Conservation (phyloP, 1,284 basidiomycete species). For the Irpex rosettiformis region DNA sequence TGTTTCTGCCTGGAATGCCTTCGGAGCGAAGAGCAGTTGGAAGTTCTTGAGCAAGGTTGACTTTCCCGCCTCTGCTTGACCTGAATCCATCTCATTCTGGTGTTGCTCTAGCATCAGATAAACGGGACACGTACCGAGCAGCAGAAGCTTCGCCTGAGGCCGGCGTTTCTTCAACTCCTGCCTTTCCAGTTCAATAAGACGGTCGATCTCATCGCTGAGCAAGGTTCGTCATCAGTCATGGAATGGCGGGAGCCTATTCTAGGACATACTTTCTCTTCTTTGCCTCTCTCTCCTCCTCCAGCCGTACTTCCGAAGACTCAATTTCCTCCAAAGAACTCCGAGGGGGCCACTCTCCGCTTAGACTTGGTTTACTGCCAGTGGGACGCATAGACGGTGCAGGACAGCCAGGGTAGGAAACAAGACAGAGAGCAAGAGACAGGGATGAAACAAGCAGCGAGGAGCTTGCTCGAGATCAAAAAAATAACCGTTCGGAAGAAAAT, state of each 20-base stretch:
- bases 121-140: constrained; percentile 14
- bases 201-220: constrained; percentile 17
- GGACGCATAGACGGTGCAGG: not conserved
- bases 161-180: constrained; percentile 15
- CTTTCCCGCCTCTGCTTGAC: constrained; percentile 66
- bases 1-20: constrained; percentile 52
- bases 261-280: constrained; percentile 15
- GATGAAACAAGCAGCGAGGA: not conserved
- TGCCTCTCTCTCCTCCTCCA: constrained; percentile 14
- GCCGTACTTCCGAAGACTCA: not conserved
- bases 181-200: constrained; percentile 14
- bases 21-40: constrained; percentile 57
- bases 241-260: no score
- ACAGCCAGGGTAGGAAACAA: no score
- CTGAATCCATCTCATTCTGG: constrained; percentile 27
- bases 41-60: constrained; percentile 66
- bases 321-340: constrained; percentile 5
- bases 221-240: not conserved
- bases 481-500: not conserved
- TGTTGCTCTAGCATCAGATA: not conserved
- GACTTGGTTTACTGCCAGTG: not conserved
- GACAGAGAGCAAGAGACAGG: not conserved
- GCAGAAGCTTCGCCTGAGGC: constrained; percentile 17
- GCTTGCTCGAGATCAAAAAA: not conserved
- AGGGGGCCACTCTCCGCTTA: constrained; percentile 15